A percentile compares a stretch with the other conserved stretches of the same genome.
Conservation (phyloP, 306 rosid genomes). For the Castanospermum australe region DNA sequence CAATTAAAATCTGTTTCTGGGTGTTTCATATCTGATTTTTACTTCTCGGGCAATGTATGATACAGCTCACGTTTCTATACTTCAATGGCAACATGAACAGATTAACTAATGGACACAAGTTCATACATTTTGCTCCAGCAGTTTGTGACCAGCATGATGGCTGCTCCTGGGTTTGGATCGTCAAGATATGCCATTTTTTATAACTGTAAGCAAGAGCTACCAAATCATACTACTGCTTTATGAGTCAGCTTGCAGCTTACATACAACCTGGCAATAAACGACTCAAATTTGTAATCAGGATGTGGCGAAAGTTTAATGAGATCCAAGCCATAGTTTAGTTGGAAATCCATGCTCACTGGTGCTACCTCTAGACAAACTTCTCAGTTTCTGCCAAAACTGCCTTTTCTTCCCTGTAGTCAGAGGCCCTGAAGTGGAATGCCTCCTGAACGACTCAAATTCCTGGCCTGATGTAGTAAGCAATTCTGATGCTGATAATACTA, state of each 20-base stretch:
- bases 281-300: neutral
- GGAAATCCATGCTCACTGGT: slow-evolving; percentile 75
- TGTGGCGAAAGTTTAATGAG: slow-evolving; percentile 35
- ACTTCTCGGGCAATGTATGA: slow-evolving; percentile 4
- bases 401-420: slow-evolving; percentile 47
- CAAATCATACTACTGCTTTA: neutral
- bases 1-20: neutral
- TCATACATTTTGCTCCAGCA: slow-evolving; percentile 8
- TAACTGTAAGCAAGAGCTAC: neutral
- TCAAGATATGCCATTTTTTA: neutral
- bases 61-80: neutral
- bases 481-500: slow-evolving; percentile 52
- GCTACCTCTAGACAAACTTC: slow-evolving; percentile 70
- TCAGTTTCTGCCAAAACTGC: slow-evolving; percentile 72
- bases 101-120: neutral
- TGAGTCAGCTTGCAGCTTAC: neutral
- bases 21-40: neutral
- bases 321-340: slow-evolving; percentile 51
- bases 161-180: neutral
- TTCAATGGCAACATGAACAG: slow-evolving; percentile 1
- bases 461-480: slow-evolving; percentile 49
- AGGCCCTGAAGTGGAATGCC: slow-evolving; percentile 77
- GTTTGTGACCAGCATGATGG: neutral
- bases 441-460: slow-evolving; percentile 60
- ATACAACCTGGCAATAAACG: neutral